A percentile compares a stretch with the other conserved stretches of the same genome.
phyloP scores from a whole-genome alignment of 768 basidiomycete genomes.

The Chalciporus chontae region DNA sequence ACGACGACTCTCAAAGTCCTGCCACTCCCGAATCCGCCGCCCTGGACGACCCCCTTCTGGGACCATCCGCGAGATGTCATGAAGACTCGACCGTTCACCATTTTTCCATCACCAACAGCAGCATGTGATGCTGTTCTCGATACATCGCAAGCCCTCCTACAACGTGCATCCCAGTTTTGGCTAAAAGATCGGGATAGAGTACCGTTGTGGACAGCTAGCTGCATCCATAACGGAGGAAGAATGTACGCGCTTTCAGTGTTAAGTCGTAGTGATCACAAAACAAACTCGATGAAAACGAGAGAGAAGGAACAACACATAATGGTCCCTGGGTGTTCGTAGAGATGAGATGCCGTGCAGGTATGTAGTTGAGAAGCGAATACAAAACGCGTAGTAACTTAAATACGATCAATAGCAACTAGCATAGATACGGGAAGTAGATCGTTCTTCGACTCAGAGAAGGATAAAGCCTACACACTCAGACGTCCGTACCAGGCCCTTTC shows the following conservation, averaged over 20 bases:
- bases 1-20: neutral
- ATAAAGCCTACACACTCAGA: conserved; percentile 9
- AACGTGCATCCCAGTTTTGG: too few species aligned
- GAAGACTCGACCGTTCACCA: neutral
- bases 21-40: neutral
- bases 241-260: too few species aligned
- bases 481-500: conserved; percentile 17
- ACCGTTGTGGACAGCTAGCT: too few species aligned
- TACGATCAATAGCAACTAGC: neutral
- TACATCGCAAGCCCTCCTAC: neutral
- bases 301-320: too few species aligned
- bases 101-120: neutral
- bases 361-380: neutral
- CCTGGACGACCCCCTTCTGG: neutral
- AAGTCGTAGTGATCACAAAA: too few species aligned
- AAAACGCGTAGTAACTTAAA: too few species aligned
- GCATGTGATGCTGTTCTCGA: neutral
- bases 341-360: too few species aligned
- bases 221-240: too few species aligned
- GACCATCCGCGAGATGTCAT: neutral
- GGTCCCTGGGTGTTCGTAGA: too few species aligned
- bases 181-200: too few species aligned
- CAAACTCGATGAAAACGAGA: too few species aligned
- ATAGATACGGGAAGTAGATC: neutral
- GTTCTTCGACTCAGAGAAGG: neutral